Evolutionary conservation across 441 rosid genomes (phyloP).

Genomic region (Syzygium malaccense): DNA sequence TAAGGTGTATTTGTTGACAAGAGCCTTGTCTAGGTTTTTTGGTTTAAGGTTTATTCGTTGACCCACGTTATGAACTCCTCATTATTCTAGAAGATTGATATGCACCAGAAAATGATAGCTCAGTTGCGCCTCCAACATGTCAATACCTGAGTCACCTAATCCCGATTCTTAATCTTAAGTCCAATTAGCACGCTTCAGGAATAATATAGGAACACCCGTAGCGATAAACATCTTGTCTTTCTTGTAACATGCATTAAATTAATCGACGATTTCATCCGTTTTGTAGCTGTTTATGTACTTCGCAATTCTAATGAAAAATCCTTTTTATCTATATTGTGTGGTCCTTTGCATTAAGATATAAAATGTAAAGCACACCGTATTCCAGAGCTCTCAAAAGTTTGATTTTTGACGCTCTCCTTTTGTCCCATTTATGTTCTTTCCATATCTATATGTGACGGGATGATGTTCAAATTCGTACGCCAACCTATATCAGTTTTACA

Average conservation of each 20-base stretch:
- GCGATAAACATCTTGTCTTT: neutral
- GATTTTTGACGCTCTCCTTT: neutral
- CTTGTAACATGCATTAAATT: neutral
- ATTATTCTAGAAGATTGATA: neutral
- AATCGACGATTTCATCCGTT: neutral
- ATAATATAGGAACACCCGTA: neutral
- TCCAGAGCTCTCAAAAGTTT: neutral
- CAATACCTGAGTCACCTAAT: neutral
- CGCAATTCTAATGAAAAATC: neutral
- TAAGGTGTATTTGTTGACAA: neutral
- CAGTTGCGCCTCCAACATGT: neutral
- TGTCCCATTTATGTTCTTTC: too few relatives aligned
- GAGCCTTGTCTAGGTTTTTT: neutral
- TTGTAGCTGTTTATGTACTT: neutral
- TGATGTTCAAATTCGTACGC: neutral
- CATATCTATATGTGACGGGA: neutral
- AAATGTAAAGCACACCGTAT: neutral
- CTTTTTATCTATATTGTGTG: neutral
- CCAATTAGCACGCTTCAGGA: neutral
- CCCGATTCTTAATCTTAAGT: neutral
- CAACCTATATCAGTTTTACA: neutral
- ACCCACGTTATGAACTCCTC: neutral
- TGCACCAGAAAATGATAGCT: neutral
- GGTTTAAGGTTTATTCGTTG: neutral
- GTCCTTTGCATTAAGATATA: neutral